These are phyloP conservation scores for Tulasnella sp. DNA, from an alignment of 768 basidiomycete genomes.

Conservation along the genomic window DNA sequence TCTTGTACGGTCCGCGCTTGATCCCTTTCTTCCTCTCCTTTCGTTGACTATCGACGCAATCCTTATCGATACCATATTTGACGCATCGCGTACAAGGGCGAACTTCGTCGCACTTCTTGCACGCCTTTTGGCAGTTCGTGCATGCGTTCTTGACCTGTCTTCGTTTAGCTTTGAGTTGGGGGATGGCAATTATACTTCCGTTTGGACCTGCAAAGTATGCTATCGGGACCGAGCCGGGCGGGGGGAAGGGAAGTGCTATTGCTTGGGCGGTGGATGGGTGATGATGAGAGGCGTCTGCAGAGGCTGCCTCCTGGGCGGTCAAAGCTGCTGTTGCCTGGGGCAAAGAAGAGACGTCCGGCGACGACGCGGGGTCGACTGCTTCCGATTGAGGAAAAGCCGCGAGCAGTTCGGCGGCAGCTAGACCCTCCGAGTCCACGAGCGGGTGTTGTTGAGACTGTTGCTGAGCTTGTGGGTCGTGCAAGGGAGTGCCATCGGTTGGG, in stretches of 20 bases:
- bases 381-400: neutral
- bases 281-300: neutral
- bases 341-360: neutral
- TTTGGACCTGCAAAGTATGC: constrained; percentile 33
- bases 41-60: constrained; percentile 86
- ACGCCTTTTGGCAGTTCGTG: constrained; percentile 87
- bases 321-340: constrained; percentile 1
- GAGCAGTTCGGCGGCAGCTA: neutral
- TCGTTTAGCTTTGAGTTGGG: constrained; percentile 59
- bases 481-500: constrained; percentile 26
- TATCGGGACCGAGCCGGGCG: constrained; percentile 42
- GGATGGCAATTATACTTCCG: constrained; percentile 27
- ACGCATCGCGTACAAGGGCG: constrained; percentile 92
- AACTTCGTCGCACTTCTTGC: constrained; percentile 91
- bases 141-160: constrained; percentile 91
- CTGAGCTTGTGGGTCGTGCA: neutral
- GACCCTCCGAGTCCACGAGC: neutral
- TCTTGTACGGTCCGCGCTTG: constrained; percentile 91
- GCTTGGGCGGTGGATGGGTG: constrained; percentile 37
- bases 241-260: constrained; percentile 42
- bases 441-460: constrained; percentile 14
- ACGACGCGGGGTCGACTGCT: neutral
- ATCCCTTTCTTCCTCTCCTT: constrained; percentile 91
- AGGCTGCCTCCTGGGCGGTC: constrained; percentile 11
- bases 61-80: constrained; percentile 84